Evolutionary conservation across 2,329 filamentous ascomycete genomes (phyloP), one percentile per base, ranked within the genome.

Genomic region (Xylariaceae sp.): DNA sequence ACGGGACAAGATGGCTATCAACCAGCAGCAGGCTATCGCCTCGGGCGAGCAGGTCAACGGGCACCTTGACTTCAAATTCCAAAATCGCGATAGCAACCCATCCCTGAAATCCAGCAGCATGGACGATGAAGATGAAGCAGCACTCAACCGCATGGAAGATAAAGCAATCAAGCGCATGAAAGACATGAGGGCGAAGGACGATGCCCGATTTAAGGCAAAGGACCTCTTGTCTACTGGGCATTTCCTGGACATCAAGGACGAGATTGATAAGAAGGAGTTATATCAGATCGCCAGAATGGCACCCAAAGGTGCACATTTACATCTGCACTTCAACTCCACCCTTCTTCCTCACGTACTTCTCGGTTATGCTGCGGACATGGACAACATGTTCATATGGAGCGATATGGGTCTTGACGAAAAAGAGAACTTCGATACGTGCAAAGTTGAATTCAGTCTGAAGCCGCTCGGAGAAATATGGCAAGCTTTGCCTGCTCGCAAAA

Each of bases 241-340:
- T 64, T 86, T 83, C 62, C 69, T 85, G 19, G 74, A 76, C 47
- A 84, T 84, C 60, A 66, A 73, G 42, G 67, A 76, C 48, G 66
- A 81, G 39, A 81, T 87, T 59, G 68, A 77, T 36, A 47, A 75
- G 43, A 88, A 86, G 9, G 68, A 72, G 41, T 63, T 90, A 13
- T 82, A 84, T 59, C 59, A 73, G 28, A 76, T 87, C 22, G 79
- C 83, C 6, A 72, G 71, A 31, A 64, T 67, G 51, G 79, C 88
- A 74, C 88, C 88, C 40, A 91, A 91, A 67, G 88, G 87, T 2
- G 79, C 80, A 0, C 84, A 90, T 64, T 73, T 90, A 19, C 88
- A 91, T 66, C 80, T 90, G 19, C 88, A 91, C 67, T 90, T 89
- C 74, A 91, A 90, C 65, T 80, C 87, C n/a, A 88, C 87, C 54